Evolutionary conservation across 345 rosid genomes (phyloP), one percentile per base, ranked within the genome.

Genomic region (Populus simonii): DNA sequence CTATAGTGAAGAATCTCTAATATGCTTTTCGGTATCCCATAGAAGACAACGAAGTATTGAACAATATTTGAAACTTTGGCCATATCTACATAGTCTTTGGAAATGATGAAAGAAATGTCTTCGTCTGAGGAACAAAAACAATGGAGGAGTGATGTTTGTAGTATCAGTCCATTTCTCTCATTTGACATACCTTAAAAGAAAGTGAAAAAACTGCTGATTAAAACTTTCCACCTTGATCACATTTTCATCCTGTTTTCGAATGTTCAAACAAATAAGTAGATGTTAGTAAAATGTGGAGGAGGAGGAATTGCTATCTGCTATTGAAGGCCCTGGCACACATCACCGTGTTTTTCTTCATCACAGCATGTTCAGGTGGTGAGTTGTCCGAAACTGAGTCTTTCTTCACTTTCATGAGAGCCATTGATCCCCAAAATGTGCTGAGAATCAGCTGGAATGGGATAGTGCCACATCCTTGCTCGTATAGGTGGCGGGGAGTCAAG

Each of bases 391-490:
- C 80, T 36, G 62, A 80, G 36, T 65, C 76, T 72, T 84, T 89
- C 67, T 68, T 71, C 66, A 69, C 25, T 33, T 89, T 87, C 76
- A 66, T 86, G 15, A 36, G 77, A 71, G 76, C 82, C 29, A 62
- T 83, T 29, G 90, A 87, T 79, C 89, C 90, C 4, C 16, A 81
- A 70, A 84, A 84, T 49, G 68, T 23, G 10, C 70, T 83, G 8
- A 22, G 63, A 65, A 35, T 80, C 27, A 41, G 29, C 72, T 65
- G 55, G 73, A 69, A 79, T 23, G 82, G 25, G 63, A 16, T 55
- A 13, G 1, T 78, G 38, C 76, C 63, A 9, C 74, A 43, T 76
- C 88, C 89, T 1, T 84, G 88, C 71, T 76, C 29, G 20, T 41
- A 49, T 68, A 68, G 74, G 53, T 70, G 61, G 76, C 57, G 69